Evolutionary conservation across 2,329 filamentous ascomycete species (phyloP).

Genomic region (Hypoxylon sp.): DNA sequence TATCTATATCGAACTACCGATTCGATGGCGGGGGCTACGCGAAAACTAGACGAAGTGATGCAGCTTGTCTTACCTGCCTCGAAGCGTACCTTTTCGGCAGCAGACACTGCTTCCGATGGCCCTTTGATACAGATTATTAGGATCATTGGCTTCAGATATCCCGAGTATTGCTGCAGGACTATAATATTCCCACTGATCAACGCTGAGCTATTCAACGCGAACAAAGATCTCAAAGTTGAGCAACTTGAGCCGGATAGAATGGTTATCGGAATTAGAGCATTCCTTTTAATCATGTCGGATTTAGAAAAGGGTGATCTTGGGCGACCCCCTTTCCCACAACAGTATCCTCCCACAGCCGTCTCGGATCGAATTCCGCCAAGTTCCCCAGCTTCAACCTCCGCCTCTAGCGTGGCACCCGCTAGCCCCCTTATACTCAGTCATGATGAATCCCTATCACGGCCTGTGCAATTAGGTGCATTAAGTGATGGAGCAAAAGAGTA

Average conservation of each 20-base stretch:
- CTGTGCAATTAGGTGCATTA: slow-evolving; percentile 69
- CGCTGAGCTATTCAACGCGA: slow-evolving; percentile 81
- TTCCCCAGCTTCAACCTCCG: slow-evolving; percentile 59
- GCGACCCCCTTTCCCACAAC: slow-evolving; percentile 83
- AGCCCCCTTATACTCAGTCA: slow-evolving; percentile 47
- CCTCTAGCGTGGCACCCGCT: slow-evolving; percentile 41
- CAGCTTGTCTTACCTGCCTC: slow-evolving; percentile 83
- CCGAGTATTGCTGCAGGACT: slow-evolving; percentile 89
- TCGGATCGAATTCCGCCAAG: slow-evolving; percentile 55
- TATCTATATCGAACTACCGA: slow-evolving; percentile 90
- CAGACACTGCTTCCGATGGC: slow-evolving; percentile 84
- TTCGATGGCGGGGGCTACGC: slow-evolving; percentile 68
- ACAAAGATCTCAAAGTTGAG: slow-evolving; percentile 84
- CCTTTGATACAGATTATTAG: slow-evolving; percentile 93
- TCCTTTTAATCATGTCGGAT: slow-evolving; percentile 91
- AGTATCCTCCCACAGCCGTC: slow-evolving; percentile 55
- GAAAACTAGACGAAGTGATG: slow-evolving; percentile 90
- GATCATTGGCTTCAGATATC: slow-evolving; percentile 91
- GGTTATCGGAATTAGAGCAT: slow-evolving; percentile 95
- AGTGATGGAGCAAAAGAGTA: slow-evolving; percentile 83
- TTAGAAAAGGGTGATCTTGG: slow-evolving; percentile 83
- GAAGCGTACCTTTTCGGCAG: slow-evolving; percentile 81
- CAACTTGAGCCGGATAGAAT: slow-evolving; percentile 95
- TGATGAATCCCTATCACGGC: slow-evolving; percentile 73
- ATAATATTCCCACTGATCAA: slow-evolving; percentile 97